A percentile compares a stretch with the other conserved stretches of the same genome.
phyloP scores from a whole-genome alignment of 441 rosid genomes.

The Lepidium campestre region DNA sequence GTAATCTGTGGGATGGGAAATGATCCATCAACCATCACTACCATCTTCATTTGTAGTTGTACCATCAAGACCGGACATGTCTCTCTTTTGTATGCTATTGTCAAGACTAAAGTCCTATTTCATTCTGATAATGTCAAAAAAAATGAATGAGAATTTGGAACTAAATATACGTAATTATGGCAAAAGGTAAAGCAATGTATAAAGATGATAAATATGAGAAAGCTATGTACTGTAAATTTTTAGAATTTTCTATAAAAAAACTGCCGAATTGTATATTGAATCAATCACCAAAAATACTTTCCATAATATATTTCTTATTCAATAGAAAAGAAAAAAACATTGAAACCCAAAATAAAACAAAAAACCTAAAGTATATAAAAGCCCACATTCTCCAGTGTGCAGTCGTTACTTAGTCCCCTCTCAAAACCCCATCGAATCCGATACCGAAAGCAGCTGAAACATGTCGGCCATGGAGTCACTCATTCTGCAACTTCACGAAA shows the following conservation, averaged over 20 bases:
- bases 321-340: background rate
- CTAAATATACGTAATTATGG: background rate
- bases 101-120: background rate
- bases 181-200: no score
- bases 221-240: background rate
- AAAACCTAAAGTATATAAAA: constrained; percentile 19
- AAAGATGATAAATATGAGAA: background rate
- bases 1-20: constrained; percentile 5
- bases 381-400: constrained; percentile 5
- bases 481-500: constrained; percentile 77
- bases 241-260: background rate
- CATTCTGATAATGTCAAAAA: no score
- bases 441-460: background rate
- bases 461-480: constrained; percentile 72
- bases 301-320: no score
- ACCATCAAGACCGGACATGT: background rate
- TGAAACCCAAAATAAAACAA: background rate
- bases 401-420: constrained; percentile 8
- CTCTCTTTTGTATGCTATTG: constrained; percentile 3
- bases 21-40: background rate
- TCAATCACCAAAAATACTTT: no score
- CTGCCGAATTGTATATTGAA: no score
- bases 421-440: constrained; percentile 13
- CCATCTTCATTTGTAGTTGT: background rate
- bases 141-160: background rate